Evolutionary conservation across 352 stramenopile species (phyloP), one percentile per base, ranked within the genome.

Genomic region (Phytopythium kandeliae): DNA sequence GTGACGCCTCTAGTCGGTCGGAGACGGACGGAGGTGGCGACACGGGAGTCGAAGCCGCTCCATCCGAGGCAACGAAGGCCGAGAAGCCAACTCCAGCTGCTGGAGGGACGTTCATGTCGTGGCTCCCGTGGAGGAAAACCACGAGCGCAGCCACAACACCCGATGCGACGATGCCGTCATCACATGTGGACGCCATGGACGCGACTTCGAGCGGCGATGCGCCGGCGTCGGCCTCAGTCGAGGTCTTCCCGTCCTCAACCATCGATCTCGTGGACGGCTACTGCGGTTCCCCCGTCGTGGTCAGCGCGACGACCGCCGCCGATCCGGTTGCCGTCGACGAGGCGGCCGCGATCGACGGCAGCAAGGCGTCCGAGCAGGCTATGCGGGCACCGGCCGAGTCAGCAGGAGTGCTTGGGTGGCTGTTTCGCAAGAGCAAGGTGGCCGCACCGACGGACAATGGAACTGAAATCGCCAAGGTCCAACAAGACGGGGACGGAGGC

Each of bases 121-220:
- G 46, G 46, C 11, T 51, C 9, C 46, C 46, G 21, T 51, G 46
- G 46, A 40, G 21, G 22, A 51, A 43, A 15, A 19, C 46, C 19
- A 31, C 31, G 12, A 22, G 11, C 19, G 7, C 31, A 4, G 16
- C 6, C n/a, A 3, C 46, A 51, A 19, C 34, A 10, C 19, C 10
- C 15, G 28, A 25, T 21, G 30, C 7, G 3, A 13, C 19, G 4
- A 7, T 17, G 28, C 13, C 21, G 4, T 15, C 31, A 22, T 15
- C 31, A 22, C 13, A 19, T 21, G 3, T 12, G 3, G 34, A 42
- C 10, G 33, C 31, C 31, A 9, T 3, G 4, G n/a, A 42, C 0
- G 10, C 26, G 3, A 21, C 12, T n/a, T 19, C 12, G 8, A 28
- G 10, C n/a, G 38, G 9, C 21, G 38, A 26, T 17, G 17, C 9